These are phyloP conservation scores for Melanogaster broomeanus DNA, from an alignment of 768 basidiomycete species.

Conservation along the genomic window DNA sequence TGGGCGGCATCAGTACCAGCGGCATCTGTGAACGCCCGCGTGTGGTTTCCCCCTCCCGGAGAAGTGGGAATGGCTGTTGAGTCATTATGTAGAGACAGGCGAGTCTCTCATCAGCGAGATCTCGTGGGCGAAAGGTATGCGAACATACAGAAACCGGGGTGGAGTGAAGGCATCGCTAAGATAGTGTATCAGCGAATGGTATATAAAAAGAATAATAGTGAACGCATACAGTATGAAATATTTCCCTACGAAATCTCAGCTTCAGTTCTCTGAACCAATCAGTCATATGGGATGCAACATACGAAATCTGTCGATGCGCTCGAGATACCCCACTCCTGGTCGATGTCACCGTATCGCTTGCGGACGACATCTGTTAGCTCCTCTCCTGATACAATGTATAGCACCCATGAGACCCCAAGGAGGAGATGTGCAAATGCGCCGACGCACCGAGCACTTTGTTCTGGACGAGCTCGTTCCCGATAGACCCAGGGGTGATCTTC, in stretches of 20 bases:
- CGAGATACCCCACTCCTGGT: slow-evolving; percentile 66
- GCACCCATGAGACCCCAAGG: neutral
- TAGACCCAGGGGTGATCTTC: slow-evolving; percentile 38
- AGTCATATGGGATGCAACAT: slow-evolving; percentile 27
- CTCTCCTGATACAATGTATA: slow-evolving; percentile 41
- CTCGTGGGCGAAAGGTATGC: neutral
- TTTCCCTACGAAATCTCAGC: slow-evolving; percentile 38
- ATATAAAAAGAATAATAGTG: neutral
- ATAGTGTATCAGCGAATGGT: slow-evolving; percentile 5
- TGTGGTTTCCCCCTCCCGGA: slow-evolving; percentile 76
- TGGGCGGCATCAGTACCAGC: slow-evolving; percentile 65
- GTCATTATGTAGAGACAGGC: neutral
- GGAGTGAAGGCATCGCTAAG: slow-evolving; percentile 64
- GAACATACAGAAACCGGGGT: slow-evolving; percentile 60
- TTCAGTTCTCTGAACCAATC: neutral
- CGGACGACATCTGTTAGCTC: slow-evolving; percentile 64
- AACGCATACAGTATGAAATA: slow-evolving; percentile 64
- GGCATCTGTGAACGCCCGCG: slow-evolving; percentile 61
- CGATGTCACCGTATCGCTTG: slow-evolving; percentile 61
- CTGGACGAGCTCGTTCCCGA: slow-evolving; percentile 62
- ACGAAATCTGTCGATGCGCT: slow-evolving; percentile 85
- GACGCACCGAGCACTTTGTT: slow-evolving; percentile 60
- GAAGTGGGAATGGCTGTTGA: slow-evolving; percentile 72
- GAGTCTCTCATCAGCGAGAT: neutral
- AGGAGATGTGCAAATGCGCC: neutral